These are phyloP conservation scores for Alternaria solani DNA, from an alignment of 2,329 filamentous ascomycete genomes.

Conservation along the genomic window DNA sequence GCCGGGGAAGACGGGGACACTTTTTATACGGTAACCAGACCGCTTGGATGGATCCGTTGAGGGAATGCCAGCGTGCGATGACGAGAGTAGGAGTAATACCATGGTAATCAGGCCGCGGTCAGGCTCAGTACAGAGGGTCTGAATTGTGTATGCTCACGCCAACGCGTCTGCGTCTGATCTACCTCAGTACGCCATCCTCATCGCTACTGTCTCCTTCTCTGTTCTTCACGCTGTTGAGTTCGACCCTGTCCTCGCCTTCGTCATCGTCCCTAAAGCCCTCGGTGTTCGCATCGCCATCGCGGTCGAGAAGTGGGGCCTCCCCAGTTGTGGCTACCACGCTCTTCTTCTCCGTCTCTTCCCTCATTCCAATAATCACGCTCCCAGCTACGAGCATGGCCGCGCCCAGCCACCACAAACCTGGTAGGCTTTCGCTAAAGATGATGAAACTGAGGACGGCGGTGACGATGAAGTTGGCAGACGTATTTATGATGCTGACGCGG, in stretches of 20 bases:
- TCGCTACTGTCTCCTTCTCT: conserved; percentile 33
- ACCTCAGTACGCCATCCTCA: conserved; percentile 44
- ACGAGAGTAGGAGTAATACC: neutral
- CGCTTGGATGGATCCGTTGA: neutral
- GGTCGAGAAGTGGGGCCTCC: conserved; percentile 32
- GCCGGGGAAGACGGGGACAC: neutral
- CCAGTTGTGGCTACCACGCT: conserved; percentile 34
- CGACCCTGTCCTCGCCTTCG: conserved; percentile 33
- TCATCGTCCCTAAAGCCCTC: conserved; percentile 49
- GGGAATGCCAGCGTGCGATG: neutral
- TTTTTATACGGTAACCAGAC: neutral
- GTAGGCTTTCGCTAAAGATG: conserved; percentile 76
- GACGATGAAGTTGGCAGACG: conserved; percentile 80
- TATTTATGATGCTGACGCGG: conserved; percentile 83
- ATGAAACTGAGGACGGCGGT: conserved; percentile 75
- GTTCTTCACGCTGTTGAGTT: conserved; percentile 40
- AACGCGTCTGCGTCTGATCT: conserved; percentile 10
- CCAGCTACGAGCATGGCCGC: conserved; percentile 76
- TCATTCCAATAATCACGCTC: conserved; percentile 78
- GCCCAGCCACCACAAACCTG: conserved; percentile 79
- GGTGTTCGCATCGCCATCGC: conserved; percentile 22
- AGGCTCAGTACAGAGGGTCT: conserved; percentile 4
- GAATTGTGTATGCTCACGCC: neutral
- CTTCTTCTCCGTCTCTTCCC: conserved; percentile 63
- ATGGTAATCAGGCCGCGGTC: neutral